Conservation (phyloP, 139 green algal genomes). For the Coelastrella sp. region DNA sequence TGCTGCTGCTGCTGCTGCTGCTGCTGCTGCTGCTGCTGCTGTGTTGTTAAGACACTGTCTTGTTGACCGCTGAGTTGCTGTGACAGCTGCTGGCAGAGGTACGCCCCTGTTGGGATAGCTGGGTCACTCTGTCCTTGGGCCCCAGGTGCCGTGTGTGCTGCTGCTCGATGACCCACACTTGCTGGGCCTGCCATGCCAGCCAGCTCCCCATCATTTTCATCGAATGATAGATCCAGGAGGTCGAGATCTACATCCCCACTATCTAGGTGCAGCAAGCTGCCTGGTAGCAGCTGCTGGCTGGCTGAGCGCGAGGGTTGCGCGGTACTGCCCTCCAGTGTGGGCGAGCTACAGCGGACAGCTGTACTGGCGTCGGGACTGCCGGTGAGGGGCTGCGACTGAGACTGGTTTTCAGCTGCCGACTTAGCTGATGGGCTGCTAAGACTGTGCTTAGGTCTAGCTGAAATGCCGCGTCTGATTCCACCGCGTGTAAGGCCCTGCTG, state of each 20-base stretch:
- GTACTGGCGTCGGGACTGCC: background rate
- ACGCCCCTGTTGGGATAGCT: background rate
- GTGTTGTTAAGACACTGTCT: background rate
- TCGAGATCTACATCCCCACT: slow-evolving; percentile 9
- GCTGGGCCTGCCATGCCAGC: background rate
- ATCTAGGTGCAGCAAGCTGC: slow-evolving; percentile 10
- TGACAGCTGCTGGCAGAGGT: background rate
- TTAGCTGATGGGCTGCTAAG: background rate
- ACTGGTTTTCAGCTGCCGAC: background rate
- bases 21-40: slow-evolving; percentile 4
- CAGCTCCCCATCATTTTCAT: background rate
- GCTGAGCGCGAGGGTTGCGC: too few species aligned
- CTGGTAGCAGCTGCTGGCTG: background rate
- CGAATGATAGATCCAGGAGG: background rate
- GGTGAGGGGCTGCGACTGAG: background rate
- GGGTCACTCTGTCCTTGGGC: background rate
- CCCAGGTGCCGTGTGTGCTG: background rate
- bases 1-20: too few species aligned
- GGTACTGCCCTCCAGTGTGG: background rate
- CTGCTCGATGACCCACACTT: background rate
- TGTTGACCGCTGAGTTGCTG: background rate
- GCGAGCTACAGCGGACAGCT: background rate
- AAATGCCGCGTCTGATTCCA: background rate
- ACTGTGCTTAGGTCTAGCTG: background rate
- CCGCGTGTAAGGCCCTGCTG: background rate